Evolutionary conservation across 2,329 filamentous ascomycete genomes (phyloP), one percentile per base, ranked within the genome.

Genomic region (Thelonectria discophora): DNA sequence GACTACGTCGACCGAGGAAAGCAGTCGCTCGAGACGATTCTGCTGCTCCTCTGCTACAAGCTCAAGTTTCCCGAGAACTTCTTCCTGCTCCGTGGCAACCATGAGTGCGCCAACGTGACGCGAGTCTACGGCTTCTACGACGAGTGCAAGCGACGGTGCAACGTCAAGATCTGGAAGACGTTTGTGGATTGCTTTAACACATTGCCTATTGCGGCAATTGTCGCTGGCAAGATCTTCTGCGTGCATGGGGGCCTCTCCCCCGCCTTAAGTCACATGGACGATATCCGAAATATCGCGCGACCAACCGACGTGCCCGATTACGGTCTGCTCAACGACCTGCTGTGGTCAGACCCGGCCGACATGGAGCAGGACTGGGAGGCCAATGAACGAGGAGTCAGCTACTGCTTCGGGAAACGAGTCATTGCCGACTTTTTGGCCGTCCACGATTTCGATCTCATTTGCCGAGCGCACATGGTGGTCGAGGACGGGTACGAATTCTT

Each of bases 51-150:
- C 53, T 93, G 93, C 66, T 99, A 98, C 88, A 99, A 99, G 88
- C 97, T 99, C 87, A 98, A 98, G 84, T 98, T 97, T 78, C 95
- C 95, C 50, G 95, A 99, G 83, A 99, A 99, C 84, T 98, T 99
- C 84, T 99, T 99, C 84, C 91, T 99, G 69, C 88, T 99, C 62
- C 93, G 95, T 70, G 95, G 95, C 66, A 99, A 99, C 85, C 95
- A 99, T 85, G 95, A 99, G 81, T 98, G 95, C 82, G 95, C 95
- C 62, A 96, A 92, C 53, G 97, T 99, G 84, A 99, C 97, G 84
- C 93, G 95, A 76, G 97, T 98, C 80, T 99, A 99, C 79, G 95
- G 95, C 62, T 99, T 99, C 84, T 99, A 99, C 84, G 95, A 99
- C 76, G 94, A 99, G 81, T 99, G 94, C 89, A 99, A 99, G 86